Evolutionary conservation across 768 basidiomycete genomes (phyloP).

Genomic region (Megacollybia marginata): DNA sequence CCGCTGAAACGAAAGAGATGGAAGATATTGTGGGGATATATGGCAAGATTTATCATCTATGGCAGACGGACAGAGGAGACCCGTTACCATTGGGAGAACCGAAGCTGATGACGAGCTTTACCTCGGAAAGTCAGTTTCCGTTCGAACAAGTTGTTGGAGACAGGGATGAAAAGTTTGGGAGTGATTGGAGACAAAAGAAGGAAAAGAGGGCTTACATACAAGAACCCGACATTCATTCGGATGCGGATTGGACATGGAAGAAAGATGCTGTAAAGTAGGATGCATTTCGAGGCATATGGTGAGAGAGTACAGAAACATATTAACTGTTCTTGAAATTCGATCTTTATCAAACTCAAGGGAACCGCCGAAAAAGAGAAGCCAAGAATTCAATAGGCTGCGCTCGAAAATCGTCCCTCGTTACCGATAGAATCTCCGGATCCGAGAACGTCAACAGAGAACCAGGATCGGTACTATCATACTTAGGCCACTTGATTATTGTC

Average conservation of each 20-base stretch:
- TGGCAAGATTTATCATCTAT: conserved; percentile 10
- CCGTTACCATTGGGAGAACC: conserved; percentile 8
- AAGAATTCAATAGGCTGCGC: conserved; percentile 9
- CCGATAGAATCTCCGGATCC: too few species aligned
- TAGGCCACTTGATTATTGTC: too few species aligned
- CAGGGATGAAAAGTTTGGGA: conserved; percentile 3
- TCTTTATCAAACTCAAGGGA: too few species aligned
- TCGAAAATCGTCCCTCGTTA: conserved; percentile 7
- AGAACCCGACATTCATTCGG: too few species aligned
- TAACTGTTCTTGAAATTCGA: too few species aligned
- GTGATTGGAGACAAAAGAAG: conserved; percentile 8
- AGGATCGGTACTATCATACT: too few species aligned
- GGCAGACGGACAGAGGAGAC: conserved; percentile 12
- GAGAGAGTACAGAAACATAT: conserved; percentile 7
- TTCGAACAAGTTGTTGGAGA: conserved; percentile 7
- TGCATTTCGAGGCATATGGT: conserved; percentile 8
- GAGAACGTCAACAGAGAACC: too few species aligned
- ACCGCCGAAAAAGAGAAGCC: too few species aligned
- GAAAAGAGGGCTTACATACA: background rate
- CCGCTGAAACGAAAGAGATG: conserved; percentile 13
- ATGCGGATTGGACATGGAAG: too few species aligned
- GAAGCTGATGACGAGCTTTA: conserved; percentile 12
- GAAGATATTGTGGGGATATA: too few species aligned
- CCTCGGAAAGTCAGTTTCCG: conserved; percentile 8
- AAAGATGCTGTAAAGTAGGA: conserved; percentile 5